A percentile compares a stretch with the other conserved stretches of the same genome.
Evolutionary conservation across 176 grass and related monocot species (phyloP).

Genomic region (Puccinellia tenuiflora): DNA sequence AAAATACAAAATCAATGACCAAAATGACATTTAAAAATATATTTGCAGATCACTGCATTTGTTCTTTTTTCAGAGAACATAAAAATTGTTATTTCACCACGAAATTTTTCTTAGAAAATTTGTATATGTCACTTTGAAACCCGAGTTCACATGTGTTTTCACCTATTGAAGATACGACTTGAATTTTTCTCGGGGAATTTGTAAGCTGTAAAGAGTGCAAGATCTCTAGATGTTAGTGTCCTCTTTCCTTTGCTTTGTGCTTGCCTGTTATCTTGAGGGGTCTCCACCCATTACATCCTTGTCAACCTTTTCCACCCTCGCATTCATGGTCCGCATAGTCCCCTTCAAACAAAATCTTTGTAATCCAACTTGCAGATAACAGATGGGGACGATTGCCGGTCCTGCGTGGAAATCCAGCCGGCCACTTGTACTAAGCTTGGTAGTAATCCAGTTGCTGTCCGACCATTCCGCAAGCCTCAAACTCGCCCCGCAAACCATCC

Average conservation of each 20-base stretch:
- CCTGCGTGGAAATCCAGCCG: not conserved
- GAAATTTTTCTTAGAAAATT: too few species aligned
- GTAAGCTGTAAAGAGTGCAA: not conserved
- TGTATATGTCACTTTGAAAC: too few species aligned
- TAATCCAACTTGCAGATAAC: not conserved
- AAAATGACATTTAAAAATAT: too few species aligned
- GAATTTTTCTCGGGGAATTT: not conserved
- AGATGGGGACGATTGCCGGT: constrained; percentile 4
- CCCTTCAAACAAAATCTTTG: constrained; percentile 10
- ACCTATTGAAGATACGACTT: not conserved
- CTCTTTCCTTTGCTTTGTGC: not conserved
- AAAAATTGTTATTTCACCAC: too few species aligned
- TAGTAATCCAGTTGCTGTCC: not conserved
- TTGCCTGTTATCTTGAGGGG: not conserved
- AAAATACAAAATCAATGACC: too few species aligned
- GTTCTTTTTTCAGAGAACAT: too few species aligned
- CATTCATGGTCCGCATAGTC: constrained; percentile 3
- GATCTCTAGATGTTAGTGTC: not conserved
- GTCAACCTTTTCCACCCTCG: constrained; percentile 12
- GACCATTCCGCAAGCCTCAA: not conserved
- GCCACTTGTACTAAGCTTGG: not conserved
- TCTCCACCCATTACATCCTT: not conserved
- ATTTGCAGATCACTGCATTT: too few species aligned
- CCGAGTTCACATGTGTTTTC: too few species aligned
- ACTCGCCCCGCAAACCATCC: not conserved